Evolutionary conservation across 2,329 filamentous ascomycete species (phyloP), one percentile per base, ranked within the genome.

Genomic region (Scedosporium boydii): DNA sequence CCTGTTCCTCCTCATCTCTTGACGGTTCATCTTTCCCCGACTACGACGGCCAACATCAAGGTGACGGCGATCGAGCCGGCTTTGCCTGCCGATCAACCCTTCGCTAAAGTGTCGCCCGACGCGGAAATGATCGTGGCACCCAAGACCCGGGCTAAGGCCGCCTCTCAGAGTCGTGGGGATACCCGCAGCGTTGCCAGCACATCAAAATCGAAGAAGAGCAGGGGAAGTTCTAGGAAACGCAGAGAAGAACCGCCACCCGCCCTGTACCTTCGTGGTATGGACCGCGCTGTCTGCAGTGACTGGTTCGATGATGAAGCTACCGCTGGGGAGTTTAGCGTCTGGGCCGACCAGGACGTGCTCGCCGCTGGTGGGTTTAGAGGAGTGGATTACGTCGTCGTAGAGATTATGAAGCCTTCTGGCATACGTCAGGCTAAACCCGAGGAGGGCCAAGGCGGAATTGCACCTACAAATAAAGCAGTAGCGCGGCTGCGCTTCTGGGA

Each of bases 81-180:
- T 0, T 86, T 87, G 3, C 74, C 89, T 1, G 78, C 84, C 2
- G 84, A 87, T 58, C 82, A 85, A 1, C 82, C 90, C 0, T 99
- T 99, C 71, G 91, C 90, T 27, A 98, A 97, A 74, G 90, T 99
- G 59, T 89, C 91, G 0, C 90, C 93, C 0, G 92, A 98, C 71
- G 93, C 93, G 23, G 95, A 99, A 75, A 93, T 99, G 59, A 96
- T 98, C 66, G 95, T 99, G 64, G 95, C 95, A 3, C 95, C 95
- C 0, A 99, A 99, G 77, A 89, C 88, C 27, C 85, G 93, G 62
- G 82, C 89, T 51, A 92, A 90, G 72, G 77, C 82, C 41, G 79
- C 85, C 3, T 84, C 80, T n/a, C 9, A 61, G 4, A 53, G 55
- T 6, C 38, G 61, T 21, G 84, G 86, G 44, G 91, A 96, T 67